Conservation (phyloP, 306 rosid species). For the Neltuma alba region DNA sequence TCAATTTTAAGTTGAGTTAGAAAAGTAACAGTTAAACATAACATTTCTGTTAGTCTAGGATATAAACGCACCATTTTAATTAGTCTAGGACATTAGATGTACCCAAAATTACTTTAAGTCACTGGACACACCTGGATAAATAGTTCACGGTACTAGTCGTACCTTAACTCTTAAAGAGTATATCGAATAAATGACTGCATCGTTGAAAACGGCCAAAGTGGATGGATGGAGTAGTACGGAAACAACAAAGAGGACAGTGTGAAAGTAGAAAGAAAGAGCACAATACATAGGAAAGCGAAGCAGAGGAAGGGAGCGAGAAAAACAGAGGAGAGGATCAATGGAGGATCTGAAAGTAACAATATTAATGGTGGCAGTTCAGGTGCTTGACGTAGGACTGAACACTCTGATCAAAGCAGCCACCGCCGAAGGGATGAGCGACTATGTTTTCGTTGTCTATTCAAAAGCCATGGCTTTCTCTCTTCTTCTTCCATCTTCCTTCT, state of each 20-base stretch:
- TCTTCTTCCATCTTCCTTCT: conserved; percentile 41
- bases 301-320: background rate
- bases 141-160: no score
- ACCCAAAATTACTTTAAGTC: no score
- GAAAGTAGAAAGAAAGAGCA: background rate
- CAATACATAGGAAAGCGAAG: background rate
- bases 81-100: no score
- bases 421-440: conserved; percentile 43
- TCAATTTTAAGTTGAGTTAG: no score
- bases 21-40: no score
- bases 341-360: background rate
- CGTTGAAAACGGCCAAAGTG: background rate
- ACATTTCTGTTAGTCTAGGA: no score
- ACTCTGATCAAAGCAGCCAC: conserved; percentile 44
- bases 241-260: background rate
- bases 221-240: background rate
- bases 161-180: no score
- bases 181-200: no score
- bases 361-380: conserved; percentile 42
- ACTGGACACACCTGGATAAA: no score
- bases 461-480: conserved; percentile 43
- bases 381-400: conserved; percentile 40
- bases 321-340: background rate
- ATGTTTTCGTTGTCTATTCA: conserved; percentile 40
- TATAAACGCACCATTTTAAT: no score